These are phyloP conservation scores for Phaeotremella fagi DNA, from an alignment of 768 basidiomycete species.

Conservation along the genomic window DNA sequence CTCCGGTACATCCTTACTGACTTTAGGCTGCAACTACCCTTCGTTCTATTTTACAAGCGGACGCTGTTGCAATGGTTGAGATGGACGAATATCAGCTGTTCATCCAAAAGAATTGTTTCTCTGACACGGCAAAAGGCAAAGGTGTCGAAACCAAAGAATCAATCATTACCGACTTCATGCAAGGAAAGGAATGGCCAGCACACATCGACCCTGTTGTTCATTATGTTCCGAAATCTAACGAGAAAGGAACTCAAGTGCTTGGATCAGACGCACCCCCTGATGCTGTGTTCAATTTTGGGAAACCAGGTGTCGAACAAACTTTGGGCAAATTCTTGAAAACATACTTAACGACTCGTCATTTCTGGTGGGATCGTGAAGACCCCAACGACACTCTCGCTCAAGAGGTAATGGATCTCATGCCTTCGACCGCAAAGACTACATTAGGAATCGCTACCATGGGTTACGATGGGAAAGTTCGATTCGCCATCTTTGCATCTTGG, in stretches of 20 bases:
- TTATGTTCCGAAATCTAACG: slow-evolving; percentile 6
- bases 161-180: slow-evolving; percentile 21
- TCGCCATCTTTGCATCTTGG: slow-evolving; percentile 38
- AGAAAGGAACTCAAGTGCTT: slow-evolving; percentile 2
- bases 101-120: slow-evolving; percentile 6
- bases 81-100: slow-evolving; percentile 41
- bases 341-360: slow-evolving; percentile 19
- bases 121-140: slow-evolving; percentile 6
- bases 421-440: slow-evolving; percentile 18
- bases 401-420: slow-evolving; percentile 30
- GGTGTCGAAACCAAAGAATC: slow-evolving; percentile 9
- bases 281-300: slow-evolving; percentile 13
- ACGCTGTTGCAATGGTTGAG: slow-evolving; percentile 32
- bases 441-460: slow-evolving; percentile 24
- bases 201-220: slow-evolving; percentile 33
- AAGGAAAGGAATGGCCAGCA: slow-evolving; percentile 29
- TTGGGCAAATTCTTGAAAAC: slow-evolving; percentile 18
- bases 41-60: slow-evolving; percentile 27
- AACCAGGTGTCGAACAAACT: slow-evolving; percentile 1
- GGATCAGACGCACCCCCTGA: slow-evolving; percentile 8
- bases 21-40: slow-evolving; percentile 32
- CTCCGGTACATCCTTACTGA: background rate
- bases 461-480: slow-evolving; percentile 29
- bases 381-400: slow-evolving; percentile 12
- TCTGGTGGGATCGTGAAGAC: slow-evolving; percentile 38